Evolutionary conservation across 23 red algal species (phyloP), one percentile per base, ranked within the genome.

Genomic region (Gracilaria gracilis): DNA sequence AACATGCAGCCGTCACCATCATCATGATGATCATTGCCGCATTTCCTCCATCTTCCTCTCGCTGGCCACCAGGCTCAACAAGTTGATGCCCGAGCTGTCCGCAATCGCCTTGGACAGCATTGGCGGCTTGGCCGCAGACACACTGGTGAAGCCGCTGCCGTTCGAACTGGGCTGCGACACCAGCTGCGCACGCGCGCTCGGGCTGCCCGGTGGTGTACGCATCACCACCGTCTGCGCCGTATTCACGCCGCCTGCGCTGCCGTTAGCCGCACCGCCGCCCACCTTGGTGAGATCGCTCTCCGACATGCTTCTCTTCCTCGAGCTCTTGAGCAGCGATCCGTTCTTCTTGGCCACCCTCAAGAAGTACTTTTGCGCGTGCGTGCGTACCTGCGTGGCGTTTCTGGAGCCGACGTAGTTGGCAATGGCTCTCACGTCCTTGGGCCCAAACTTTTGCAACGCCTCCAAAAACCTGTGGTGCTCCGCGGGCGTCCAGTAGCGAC

Each of bases 371-470:
- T 97, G 95, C 72, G 95, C 64, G 77, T 97, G 95, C 57, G 95
- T 97, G 70, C 95, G 95, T 27, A 97, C 95, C 83, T 97, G 95
- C 48, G 95, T 97, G 42, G 88, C 84, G 87, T 93, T 97, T 47
- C 95, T 51, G 19, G 83, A 88, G 47, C 90, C 90, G 20, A 97
- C 95, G 83, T 97, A 93, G 23, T 83, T 86, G 36, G 88, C 81
- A 48, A 97, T 97, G 31, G 95, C 89, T 23, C 91, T 59, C 62
- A 97, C 95, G 75, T 97, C 90, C 81, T 93, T 93, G 15, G 88
- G 79, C 1, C 95, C 95, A 54, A 57, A 93, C 75, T 59, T 84
- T 13, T 93, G 84, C 40, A 97, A 35, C 33, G 95, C 95, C 35
- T 97, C 95, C 37, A 97, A 81, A 57, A 93, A 97, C 23, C 95